These are phyloP conservation scores for Yarrowia sp. DNA, from an alignment of 805 yeast species.

Conservation along the genomic window DNA sequence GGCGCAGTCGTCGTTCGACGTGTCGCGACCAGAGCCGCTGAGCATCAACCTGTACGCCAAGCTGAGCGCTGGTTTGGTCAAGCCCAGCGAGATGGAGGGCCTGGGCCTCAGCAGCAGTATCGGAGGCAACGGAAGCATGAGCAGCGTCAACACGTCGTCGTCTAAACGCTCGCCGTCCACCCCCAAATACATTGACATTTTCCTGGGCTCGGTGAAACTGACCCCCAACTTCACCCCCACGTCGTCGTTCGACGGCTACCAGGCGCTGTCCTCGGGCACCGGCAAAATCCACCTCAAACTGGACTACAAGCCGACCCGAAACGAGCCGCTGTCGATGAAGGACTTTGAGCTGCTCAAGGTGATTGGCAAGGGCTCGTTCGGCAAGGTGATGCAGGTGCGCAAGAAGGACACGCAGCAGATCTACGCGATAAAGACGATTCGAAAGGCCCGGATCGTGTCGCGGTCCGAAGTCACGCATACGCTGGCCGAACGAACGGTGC, in stretches of 20 bases:
- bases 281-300: slow-evolving; percentile 59
- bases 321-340: slow-evolving; percentile 74
- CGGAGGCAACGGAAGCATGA: slow-evolving; percentile 15
- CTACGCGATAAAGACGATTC: slow-evolving; percentile 90
- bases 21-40: slow-evolving; percentile 69
- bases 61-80: slow-evolving; percentile 53
- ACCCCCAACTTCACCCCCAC: slow-evolving; percentile 47
- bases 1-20: slow-evolving; percentile 90
- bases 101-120: slow-evolving; percentile 36
- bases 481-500: slow-evolving; percentile 91
- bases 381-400: slow-evolving; percentile 98
- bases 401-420: slow-evolving; percentile 94
- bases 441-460: slow-evolving; percentile 93
- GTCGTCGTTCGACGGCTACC: slow-evolving; percentile 42
- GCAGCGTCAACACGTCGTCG: slow-evolving; percentile 6
- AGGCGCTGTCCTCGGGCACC: slow-evolving; percentile 46
- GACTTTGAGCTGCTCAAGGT: slow-evolving; percentile 94
- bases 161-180: slow-evolving; percentile 44
- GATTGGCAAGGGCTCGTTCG: slow-evolving; percentile 97
- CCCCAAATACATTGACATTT: slow-evolving; percentile 62
- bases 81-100: slow-evolving; percentile 34
- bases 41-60: slow-evolving; percentile 80
- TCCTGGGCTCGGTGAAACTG: slow-evolving; percentile 73
- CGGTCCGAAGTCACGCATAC: slow-evolving; percentile 96
- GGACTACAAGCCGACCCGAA: slow-evolving; percentile 71